Conservation (phyloP, 2,329 filamentous ascomycete genomes). For the Cercospora sp. region DNA sequence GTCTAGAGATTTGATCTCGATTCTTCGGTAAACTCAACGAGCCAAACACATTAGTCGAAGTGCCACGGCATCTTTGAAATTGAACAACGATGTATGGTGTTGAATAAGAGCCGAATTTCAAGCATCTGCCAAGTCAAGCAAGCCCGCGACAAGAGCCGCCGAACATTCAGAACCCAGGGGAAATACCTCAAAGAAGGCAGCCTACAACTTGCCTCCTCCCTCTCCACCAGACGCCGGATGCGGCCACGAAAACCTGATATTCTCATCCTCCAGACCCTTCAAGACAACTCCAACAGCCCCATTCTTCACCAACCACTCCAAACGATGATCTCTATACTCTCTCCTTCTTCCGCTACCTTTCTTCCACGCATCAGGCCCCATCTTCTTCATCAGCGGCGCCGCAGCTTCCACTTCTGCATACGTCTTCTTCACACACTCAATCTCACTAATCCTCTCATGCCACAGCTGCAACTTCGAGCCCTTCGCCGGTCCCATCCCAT, state of each 20-base stretch:
- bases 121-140: not conserved
- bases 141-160: not conserved
- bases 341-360: conserved; percentile 23
- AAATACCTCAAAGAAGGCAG: not conserved
- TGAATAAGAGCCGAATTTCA: not conserved
- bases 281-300: conserved; percentile 29
- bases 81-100: not conserved
- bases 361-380: conserved; percentile 21
- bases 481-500: conserved; percentile 25
- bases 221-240: conserved; percentile 8
- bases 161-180: not conserved
- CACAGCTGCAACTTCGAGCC: conserved; percentile 25
- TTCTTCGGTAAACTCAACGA: not conserved
- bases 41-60: not conserved
- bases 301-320: conserved; percentile 32
- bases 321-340: conserved; percentile 34
- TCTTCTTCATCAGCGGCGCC: conserved; percentile 23
- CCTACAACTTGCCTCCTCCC: conserved; percentile 11
- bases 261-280: conserved; percentile 28
- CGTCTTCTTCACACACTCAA: conserved; percentile 30
- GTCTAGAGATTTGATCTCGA: not conserved
- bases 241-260: conserved; percentile 30
- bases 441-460: conserved; percentile 25
- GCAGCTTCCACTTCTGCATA: conserved; percentile 30
- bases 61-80: not conserved